Base-by-base conservation (phyloP, 495 filamentous ascomycete species). In the Glonium stellatum region DNA sequence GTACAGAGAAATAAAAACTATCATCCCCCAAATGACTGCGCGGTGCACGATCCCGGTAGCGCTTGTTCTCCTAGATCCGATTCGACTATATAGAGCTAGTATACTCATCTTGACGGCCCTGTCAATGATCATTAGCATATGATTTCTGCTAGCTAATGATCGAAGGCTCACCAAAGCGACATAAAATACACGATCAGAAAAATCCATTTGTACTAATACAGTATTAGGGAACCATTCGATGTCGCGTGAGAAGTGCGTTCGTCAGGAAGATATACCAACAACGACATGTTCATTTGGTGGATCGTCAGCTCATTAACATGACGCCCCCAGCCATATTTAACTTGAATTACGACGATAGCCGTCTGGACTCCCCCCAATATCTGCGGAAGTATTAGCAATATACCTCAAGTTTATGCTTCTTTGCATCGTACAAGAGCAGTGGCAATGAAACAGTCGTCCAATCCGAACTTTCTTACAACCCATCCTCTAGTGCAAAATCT, bases 101-200 rank as follows among this genome's bases (percentile, higher is more conserved):
- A 61, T 61, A 37, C 58, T 61, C 58, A 61, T 61, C 39, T 61
- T 61, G 4, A 61, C 49, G 1, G 58, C 34, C 58, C 58, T 61
- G 2, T 12, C n/a, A 18, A 12, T n/a, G n/a, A n/a, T n/a, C 5
- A 47, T 22, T 18, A 22, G 15, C 27, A 3, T 25, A 48, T 2
- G 11, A 5, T 50, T 10, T n/a, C 36, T 8, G 36, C 36, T 15
- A 39, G 36, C 36, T 39, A 8, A 15, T n/a, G 36, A 39, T 9
- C 19, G 25, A n/a, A 4, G 15, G 18, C 58, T 25, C 13, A 61
- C 58, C 49, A 54, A 39, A 53, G 41, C 5, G 50, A 37, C 11
- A 55, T n/a, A 25, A 61, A 54, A 42, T 61, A 61, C 9, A 55
- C 15, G 19, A 55, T 34, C 27, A 54, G 15, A 23, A 53, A 21